Base-by-base conservation (phyloP, 1,139 yeast genomes). In the Kodamaea anthophila region DNA sequence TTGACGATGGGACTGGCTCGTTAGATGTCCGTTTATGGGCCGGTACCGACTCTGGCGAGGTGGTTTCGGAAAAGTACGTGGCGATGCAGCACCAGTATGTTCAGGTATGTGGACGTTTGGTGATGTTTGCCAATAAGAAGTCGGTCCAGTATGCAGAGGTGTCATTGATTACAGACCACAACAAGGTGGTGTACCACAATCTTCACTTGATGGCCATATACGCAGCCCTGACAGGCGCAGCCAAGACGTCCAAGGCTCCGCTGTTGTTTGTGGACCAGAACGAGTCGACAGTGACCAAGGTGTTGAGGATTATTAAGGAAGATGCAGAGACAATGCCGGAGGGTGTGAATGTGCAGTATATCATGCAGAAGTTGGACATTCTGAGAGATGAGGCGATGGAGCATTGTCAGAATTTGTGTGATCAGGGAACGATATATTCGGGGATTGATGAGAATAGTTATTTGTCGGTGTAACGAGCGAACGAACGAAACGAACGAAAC, bases 1-100 rank as follows among this genome's bases (percentile, higher is more conserved):
- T 86, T 13, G 95, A 86, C 46, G 96, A 88, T 49, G 94, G 95
- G 4, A 82, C 96, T 0, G 94, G 94, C 1, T 65, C 76, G 4
- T 60, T 78, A 13, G 86, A 81, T 26, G 70, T 83, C 24, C 71
- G 83, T 42, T 70, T 71, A 41, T 84, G 93, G 88, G 61, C 74
- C 28, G 78, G 78, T 39, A 77, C 75, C 20, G 65, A 62, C 25
- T 50, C 62, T 5, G 40, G 58, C 4, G 54, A 51, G 27, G 59
- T 51, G 29, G 43, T 42, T 9, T 46, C 50, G 12, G 67, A 62
- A 60, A 69, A 41, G 27, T 58, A 46, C 36, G 46, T 46, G 31
- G 43, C 46, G 9, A 41, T 47, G 35, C 42, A 54, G 35, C 53
- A 59, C 44, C 57, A 58, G 35, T 86, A 85, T 47, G 87, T 83